Evolutionary conservation across 257 asterid genomes (phyloP), one percentile per base, ranked within the genome.

Genomic region (Solanum rostratum): DNA sequence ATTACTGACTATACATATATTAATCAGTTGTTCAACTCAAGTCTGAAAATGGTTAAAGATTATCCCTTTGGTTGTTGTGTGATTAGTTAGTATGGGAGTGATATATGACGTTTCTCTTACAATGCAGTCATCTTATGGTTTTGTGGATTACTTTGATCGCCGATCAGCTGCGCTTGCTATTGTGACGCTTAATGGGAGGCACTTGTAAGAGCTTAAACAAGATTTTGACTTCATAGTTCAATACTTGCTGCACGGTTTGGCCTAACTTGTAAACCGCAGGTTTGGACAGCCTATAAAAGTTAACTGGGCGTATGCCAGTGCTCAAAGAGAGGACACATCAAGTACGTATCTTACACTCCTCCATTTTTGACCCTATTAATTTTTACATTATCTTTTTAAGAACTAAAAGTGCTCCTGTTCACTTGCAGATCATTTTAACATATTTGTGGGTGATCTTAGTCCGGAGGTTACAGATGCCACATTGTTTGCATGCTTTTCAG

Each of bases 391-490:
- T 76, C 16, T 27, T 49, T 2, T 10, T 1, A 49, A 76, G 62
- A 8, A 49, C 24, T 76, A 76, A 10, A 76, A 24, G 10, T 46
- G 41, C 22, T 54, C 66, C 57, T 49, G 52, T 81, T 81, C 80
- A 22, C 70, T 85, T 88, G 53, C 89, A 95, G 98, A 66, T 76
- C 98, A 94, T 87, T 95, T 90, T 84, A 95, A 91, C 93, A 89
- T 94, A 83, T 95, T 95, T 89, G 98, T 94, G 54, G 98, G 98
- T 13, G 98, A 95, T 87, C 97, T 95, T 83, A 95, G 98, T 88
- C 96, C 97, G 2, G 98, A 95, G 93, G 94, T 95, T 68, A 95
- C 97, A 46, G 98, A 95, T 91, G 93, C 98, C 79, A 91, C 93
- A 79, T 69, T 94, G 87, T 92, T 65, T 89, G 92, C 95, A 22